Evolutionary conservation across 768 basidiomycete species (phyloP), one percentile per base, ranked within the genome.

Genomic region (Pulveroboletus frians): DNA sequence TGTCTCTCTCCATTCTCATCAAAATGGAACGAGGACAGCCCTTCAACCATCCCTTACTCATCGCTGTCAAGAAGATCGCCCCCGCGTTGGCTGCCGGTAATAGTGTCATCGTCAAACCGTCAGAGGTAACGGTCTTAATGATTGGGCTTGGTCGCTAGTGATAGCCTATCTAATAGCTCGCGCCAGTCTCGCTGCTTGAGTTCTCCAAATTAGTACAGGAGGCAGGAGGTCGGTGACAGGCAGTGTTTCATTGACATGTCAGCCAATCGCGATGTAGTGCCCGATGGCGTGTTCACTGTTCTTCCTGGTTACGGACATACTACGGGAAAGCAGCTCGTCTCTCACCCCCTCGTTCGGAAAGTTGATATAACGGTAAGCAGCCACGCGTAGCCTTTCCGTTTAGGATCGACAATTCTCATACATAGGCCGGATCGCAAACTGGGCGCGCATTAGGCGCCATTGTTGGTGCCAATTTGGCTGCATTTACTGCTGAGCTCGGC

Each of bases 11-110:
- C 23, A 27, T 21, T 44, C 31, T 52, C 43, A 50, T 27, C 36
- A 9, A 13, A n/a, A 41, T 20, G 36, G 6, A 11, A 30, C 18
- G 17, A 38, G 39, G 44, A 14, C 52, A 90, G 85, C 88, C 90
- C 3, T 92, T 92, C 66, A 93, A 93, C 57, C 90, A 93, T 55
- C 91, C 91, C 1, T 70, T 93, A n/a, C 66, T 93, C 31, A 93
- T 93, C 53, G 88, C 88, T 2, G 64, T 92, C 46, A 93, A 93
- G 74, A 93, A 93, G 68, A 85, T 92, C 47, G 87, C 84, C 0
- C 88, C 88, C 5, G 89, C 88, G 1, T 71, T 92, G 23, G 90
- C 90, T 38, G 86, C 88, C 8, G 90, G 89, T 5, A 92, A 91
- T 59, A 83, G 83, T 45, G 83, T 92, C 40, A 75, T 92, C 43